A percentile compares a stretch with the other conserved stretches of the same genome.
phyloP scores from a whole-genome alignment of 2,329 filamentous ascomycete species.

The Pseudopyricularia javanii region DNA sequence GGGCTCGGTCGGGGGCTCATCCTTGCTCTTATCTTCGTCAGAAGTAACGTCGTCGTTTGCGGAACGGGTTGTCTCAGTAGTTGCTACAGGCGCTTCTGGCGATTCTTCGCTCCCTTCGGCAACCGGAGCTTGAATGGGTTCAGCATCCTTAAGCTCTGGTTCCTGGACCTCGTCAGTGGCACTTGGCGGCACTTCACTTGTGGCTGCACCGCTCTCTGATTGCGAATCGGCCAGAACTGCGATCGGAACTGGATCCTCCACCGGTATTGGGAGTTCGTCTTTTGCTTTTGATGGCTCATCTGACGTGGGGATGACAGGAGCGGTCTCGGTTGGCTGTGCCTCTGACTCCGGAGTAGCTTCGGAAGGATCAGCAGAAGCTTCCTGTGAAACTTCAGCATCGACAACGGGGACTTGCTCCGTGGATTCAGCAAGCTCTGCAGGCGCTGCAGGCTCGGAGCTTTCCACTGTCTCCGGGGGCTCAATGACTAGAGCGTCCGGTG shows the following conservation, averaged over 20 bases:
- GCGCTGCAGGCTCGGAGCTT: too few relatives aligned
- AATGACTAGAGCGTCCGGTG: background rate
- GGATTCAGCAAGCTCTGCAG: background rate
- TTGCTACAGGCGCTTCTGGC: background rate
- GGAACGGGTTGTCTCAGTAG: background rate
- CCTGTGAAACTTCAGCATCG: background rate
- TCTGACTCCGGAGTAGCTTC: background rate
- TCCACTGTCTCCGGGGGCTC: background rate
- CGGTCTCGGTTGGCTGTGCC: background rate
- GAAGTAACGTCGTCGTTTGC: background rate
- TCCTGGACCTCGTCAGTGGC: conserved; percentile 2
- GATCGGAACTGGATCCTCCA: background rate
- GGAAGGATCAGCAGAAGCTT: background rate
- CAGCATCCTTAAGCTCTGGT: background rate
- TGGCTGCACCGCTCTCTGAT: background rate
- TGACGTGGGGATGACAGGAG: background rate
- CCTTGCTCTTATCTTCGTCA: background rate
- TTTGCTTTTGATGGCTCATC: background rate
- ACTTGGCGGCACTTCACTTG: background rate
- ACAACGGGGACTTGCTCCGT: background rate
- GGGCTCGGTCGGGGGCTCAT: background rate
- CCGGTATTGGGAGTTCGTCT: background rate
- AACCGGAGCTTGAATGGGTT: background rate
- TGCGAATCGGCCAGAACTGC: background rate
- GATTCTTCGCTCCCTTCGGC: background rate